Evolutionary conservation across 495 filamentous ascomycete species (phyloP).

Genomic region (Aspergillus kassunensis): DNA sequence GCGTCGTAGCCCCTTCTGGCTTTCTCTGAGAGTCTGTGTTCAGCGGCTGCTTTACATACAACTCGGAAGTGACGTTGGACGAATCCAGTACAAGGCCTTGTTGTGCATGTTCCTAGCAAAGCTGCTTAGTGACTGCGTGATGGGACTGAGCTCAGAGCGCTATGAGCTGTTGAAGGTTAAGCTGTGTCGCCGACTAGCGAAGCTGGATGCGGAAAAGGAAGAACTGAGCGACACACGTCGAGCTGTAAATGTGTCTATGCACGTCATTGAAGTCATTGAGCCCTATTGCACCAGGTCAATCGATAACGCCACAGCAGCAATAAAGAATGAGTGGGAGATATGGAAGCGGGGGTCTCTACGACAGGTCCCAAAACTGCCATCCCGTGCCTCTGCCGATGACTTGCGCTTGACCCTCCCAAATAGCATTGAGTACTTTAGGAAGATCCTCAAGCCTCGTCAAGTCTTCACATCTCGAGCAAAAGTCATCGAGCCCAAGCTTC

Average conservation of each 20-base stretch:
- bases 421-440: constrained; percentile 38
- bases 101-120: constrained; percentile 41
- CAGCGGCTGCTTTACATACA: constrained; percentile 43
- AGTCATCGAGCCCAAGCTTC: constrained; percentile 1
- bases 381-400: constrained; percentile 22
- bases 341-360: constrained; percentile 28
- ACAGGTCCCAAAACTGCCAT: constrained; percentile 36
- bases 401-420: constrained; percentile 39
- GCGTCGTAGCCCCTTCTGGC: constrained; percentile 54
- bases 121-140: constrained; percentile 36
- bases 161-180: constrained; percentile 46
- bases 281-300: constrained; percentile 27
- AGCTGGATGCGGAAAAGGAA: constrained; percentile 46
- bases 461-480: neutral
- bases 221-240: neutral
- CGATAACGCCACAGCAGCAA: constrained; percentile 11
- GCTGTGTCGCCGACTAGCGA: constrained; percentile 57
- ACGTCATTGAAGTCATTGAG: constrained; percentile 17
- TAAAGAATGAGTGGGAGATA: constrained; percentile 1
- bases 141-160: constrained; percentile 23
- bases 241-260: constrained; percentile 4
- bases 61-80: constrained; percentile 44
- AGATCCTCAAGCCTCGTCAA: constrained; percentile 14
- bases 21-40: constrained; percentile 53
- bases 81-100: constrained; percentile 56